A percentile compares a stretch with the other conserved stretches of the same genome.
Evolutionary conservation across 2,329 filamentous ascomycete species (phyloP).

Genomic region (Leptographium radiaticola): DNA sequence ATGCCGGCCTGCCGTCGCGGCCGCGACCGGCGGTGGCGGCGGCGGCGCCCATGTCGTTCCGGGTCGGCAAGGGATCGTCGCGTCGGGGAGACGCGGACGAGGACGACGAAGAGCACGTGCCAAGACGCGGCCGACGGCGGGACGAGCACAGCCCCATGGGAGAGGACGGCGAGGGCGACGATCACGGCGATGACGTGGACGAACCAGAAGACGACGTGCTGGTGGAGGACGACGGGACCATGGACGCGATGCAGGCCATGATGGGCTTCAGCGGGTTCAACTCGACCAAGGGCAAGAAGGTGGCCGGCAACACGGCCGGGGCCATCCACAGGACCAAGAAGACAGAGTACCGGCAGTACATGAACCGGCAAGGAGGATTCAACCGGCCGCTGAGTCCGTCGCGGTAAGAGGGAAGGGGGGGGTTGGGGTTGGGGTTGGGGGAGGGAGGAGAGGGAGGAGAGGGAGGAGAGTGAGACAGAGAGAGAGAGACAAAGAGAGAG

Average conservation of each 20-base stretch:
- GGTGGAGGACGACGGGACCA: slow-evolving; percentile 50
- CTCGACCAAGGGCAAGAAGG: slow-evolving; percentile 77
- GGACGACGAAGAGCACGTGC: background rate
- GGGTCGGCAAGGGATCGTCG: background rate
- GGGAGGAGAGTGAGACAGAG: background rate
- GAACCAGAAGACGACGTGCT: slow-evolving; percentile 33
- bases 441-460: no score
- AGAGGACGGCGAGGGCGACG: background rate
- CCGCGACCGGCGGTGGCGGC: background rate
- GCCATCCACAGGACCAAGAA: slow-evolving; percentile 85
- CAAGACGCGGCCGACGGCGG: background rate
- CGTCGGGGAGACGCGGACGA: slow-evolving; percentile 14
- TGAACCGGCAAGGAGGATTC: slow-evolving; percentile 75
- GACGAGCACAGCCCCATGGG: background rate
- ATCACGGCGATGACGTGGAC: slow-evolving; percentile 15
- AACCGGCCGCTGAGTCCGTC: slow-evolving; percentile 60
- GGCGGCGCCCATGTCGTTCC: slow-evolving; percentile 9
- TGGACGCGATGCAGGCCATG: slow-evolving; percentile 64
- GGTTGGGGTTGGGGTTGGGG: no score
- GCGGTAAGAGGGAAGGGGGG: slow-evolving; percentile 15
- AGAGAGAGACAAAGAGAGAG: no score
- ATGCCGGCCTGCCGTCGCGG: slow-evolving; percentile 5
- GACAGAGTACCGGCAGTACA: slow-evolving; percentile 92
- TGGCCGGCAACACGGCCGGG: slow-evolving; percentile 75
- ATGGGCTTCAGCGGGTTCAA: slow-evolving; percentile 87